phyloP scores from a whole-genome alignment of 768 basidiomycete genomes.

The Kwoniella pini region DNA sequence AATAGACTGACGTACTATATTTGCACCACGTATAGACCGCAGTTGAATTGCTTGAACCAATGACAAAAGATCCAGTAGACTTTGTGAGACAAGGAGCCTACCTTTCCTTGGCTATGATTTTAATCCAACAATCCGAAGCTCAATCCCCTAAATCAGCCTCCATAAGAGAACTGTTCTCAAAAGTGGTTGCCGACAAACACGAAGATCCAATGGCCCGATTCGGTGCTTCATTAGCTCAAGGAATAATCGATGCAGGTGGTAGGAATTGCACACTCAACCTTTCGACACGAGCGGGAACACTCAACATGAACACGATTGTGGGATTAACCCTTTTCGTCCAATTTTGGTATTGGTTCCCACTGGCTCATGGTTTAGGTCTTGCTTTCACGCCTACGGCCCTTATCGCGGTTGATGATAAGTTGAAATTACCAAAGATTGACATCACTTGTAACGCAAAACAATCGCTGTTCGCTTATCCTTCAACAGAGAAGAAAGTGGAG shows the following conservation, averaged over 20 bases:
- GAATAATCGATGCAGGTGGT: conserved; percentile 96
- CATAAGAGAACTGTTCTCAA: conserved; percentile 79
- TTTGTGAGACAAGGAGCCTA: conserved; percentile 98
- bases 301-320: conserved; percentile 90
- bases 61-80: conserved; percentile 97
- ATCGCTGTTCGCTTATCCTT: conserved; percentile 88
- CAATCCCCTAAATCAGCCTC: conserved; percentile 77
- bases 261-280: conserved; percentile 92
- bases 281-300: conserved; percentile 87
- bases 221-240: conserved; percentile 92
- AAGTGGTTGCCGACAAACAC: conserved; percentile 92
- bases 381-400: conserved; percentile 95
- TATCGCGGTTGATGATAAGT: conserved; percentile 81
- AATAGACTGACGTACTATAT: neutral
- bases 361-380: conserved; percentile 87
- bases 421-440: conserved; percentile 93
- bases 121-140: conserved; percentile 93
- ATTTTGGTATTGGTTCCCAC: conserved; percentile 99
- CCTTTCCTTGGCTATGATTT: conserved; percentile 91
- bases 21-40: conserved; percentile 69
- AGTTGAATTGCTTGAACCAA: conserved; percentile 91
- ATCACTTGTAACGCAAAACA: conserved; percentile 86
- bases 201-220: conserved; percentile 99
- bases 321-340: conserved; percentile 99
- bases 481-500: conserved; percentile 80